A percentile compares a stretch with the other conserved stretches of the same genome.
These are phyloP conservation scores for Codiaeum variegatum DNA, from an alignment of 441 rosid species.

Conservation along the genomic window DNA sequence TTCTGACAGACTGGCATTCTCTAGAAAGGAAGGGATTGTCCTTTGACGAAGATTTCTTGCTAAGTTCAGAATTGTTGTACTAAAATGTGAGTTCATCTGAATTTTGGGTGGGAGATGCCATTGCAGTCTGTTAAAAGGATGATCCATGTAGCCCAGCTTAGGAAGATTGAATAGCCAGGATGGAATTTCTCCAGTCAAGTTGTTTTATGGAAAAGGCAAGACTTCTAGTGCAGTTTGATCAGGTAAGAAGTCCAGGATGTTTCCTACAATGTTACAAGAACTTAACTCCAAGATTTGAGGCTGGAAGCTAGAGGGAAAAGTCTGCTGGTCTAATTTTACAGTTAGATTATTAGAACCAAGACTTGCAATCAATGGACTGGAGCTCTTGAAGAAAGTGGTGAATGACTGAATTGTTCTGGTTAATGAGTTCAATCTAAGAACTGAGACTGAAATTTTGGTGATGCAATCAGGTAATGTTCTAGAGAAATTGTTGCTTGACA, in stretches of 20 bases:
- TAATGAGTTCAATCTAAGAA: slow-evolving; percentile 1
- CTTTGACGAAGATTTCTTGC: slow-evolving; percentile 15
- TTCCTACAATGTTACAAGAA: slow-evolving; percentile 23
- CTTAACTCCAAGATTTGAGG: slow-evolving; percentile 13
- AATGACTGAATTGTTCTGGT: slow-evolving; percentile 19
- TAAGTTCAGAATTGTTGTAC: slow-evolving; percentile 1
- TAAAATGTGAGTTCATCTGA: slow-evolving; percentile 5
- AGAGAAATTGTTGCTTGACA: slow-evolving; percentile 12
- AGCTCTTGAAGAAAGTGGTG: not conserved
- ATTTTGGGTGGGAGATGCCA: slow-evolving; percentile 7
- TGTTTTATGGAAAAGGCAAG: slow-evolving; percentile 19
- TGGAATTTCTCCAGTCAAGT: slow-evolving; percentile 22
- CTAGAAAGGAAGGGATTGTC: slow-evolving; percentile 10
- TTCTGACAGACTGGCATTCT: slow-evolving; percentile 16
- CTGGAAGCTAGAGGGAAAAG: slow-evolving; percentile 17
- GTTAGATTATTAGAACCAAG: slow-evolving; percentile 18
- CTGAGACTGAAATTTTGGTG: slow-evolving; percentile 1
- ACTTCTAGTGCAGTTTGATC: slow-evolving; percentile 10
- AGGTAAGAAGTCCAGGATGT: slow-evolving; percentile 20
- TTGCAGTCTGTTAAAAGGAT: slow-evolving; percentile 20
- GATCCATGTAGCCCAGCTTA: slow-evolving; percentile 14
- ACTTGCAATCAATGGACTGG: not conserved
- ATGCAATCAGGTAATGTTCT: slow-evolving; percentile 29
- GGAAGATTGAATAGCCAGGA: slow-evolving; percentile 26
- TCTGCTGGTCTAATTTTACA: slow-evolving; percentile 13